A percentile compares a stretch with the other conserved stretches of the same genome.
Evolutionary conservation across 306 rosid species (phyloP).

Genomic region (Datisca glomerata): DNA sequence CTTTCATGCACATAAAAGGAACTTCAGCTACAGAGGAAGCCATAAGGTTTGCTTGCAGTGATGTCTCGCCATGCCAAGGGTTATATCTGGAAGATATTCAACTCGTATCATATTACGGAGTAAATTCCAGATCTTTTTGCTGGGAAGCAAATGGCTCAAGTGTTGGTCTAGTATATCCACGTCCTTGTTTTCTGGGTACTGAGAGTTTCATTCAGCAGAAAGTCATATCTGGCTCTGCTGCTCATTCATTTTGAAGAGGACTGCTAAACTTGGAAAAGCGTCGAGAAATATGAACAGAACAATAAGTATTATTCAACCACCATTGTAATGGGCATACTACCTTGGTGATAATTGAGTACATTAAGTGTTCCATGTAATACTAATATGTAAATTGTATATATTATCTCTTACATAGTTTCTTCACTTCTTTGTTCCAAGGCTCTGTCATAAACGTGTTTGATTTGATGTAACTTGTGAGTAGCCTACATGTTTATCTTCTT

Average conservation of each 20-base stretch:
- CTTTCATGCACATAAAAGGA: slow-evolving; percentile 59
- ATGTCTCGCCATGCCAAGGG: slow-evolving; percentile 50
- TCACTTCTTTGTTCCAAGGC: too few relatives aligned
- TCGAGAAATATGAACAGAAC: too few relatives aligned
- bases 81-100: slow-evolving; percentile 49
- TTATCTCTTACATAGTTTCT: too few relatives aligned
- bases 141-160: slow-evolving; percentile 73
- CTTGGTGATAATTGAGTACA: too few relatives aligned
- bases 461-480: too few relatives aligned
- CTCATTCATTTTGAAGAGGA: slow-evolving; percentile 17
- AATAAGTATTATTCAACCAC: too few relatives aligned
- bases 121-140: slow-evolving; percentile 36
- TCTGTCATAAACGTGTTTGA: too few relatives aligned
- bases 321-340: too few relatives aligned
- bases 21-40: slow-evolving; percentile 74
- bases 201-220: slow-evolving; percentile 28
- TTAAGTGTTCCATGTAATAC: too few relatives aligned
- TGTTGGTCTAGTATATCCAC: slow-evolving; percentile 43
- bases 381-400: too few relatives aligned
- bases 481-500: too few relatives aligned
- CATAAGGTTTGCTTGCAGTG: slow-evolving; percentile 66
- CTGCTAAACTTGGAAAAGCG: too few relatives aligned
- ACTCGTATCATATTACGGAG: slow-evolving; percentile 28
- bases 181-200: slow-evolving; percentile 31
- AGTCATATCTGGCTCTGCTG: slow-evolving; percentile 19